Conservation (phyloP, 345 rosid genomes). For the Gossypium ekmanianum region DNA sequence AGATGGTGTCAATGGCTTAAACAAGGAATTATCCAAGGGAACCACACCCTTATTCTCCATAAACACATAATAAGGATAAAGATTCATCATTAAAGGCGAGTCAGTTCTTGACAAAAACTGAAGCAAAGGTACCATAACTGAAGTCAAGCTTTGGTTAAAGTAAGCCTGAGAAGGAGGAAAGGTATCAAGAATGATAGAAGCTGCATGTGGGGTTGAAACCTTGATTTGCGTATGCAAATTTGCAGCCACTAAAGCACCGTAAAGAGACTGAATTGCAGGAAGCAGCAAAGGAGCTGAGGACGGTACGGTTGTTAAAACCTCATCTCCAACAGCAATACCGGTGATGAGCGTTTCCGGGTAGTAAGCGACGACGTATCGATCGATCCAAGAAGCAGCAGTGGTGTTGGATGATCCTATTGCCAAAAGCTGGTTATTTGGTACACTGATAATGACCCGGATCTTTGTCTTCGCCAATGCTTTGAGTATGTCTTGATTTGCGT, state of each 20-base stretch:
- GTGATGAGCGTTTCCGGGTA: conserved; percentile 75
- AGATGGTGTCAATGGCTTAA: conserved; percentile 82
- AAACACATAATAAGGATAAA: conserved; percentile 92
- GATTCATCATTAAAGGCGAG: conserved; percentile 93
- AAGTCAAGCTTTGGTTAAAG: conserved; percentile 79
- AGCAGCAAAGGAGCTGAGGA: conserved; percentile 79
- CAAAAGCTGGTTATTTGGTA: conserved; percentile 92
- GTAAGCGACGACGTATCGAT: conserved; percentile 70
- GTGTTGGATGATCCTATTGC: conserved; percentile 88
- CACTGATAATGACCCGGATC: conserved; percentile 81
- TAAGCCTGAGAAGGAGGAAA: conserved; percentile 97
- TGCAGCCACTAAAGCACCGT: conserved; percentile 83
- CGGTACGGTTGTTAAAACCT: conserved; percentile 85
- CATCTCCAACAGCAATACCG: conserved; percentile 79
- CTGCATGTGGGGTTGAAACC: conserved; percentile 92
- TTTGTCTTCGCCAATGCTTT: conserved; percentile 79
- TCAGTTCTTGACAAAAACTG: conserved; percentile 74
- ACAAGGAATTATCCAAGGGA: conserved; percentile 82
- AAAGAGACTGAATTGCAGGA: conserved; percentile 82
- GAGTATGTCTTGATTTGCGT: conserved; percentile 75
- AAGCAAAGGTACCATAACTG: conserved; percentile 69
- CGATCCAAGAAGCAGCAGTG: conserved; percentile 88
- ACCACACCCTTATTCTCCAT: conserved; percentile 97
- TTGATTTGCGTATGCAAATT: conserved; percentile 83
- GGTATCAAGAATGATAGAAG: conserved; percentile 68